A percentile compares a stretch with the other conserved stretches of the same genome.
Evolutionary conservation across 768 basidiomycete genomes (phyloP).

Genomic region (Obba rivulosa): DNA sequence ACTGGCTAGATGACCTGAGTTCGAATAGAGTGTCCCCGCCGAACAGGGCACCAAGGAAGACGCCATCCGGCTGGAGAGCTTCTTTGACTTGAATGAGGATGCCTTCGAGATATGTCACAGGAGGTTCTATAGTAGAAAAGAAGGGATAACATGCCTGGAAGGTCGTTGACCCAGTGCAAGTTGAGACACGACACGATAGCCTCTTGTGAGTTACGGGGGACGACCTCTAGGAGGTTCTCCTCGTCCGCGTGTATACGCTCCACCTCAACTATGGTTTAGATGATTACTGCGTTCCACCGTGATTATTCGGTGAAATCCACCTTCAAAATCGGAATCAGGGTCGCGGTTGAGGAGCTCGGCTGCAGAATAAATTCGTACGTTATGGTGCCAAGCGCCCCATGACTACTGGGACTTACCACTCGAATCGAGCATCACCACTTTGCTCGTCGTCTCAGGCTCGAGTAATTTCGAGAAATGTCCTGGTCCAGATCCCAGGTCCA

Average conservation of each 20-base stretch:
- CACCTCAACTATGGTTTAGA: conserved; percentile 53
- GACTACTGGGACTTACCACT: conserved; percentile 51
- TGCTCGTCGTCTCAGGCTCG: conserved; percentile 59
- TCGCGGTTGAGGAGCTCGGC: conserved; percentile 73
- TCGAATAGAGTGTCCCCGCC: conserved; percentile 97
- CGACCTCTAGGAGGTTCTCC: conserved; percentile 62
- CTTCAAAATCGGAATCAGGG: conserved; percentile 72
- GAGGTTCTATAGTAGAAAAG: too few species aligned
- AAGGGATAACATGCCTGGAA: conserved; percentile 60
- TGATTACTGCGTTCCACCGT: not conserved
- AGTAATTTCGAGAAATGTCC: conserved; percentile 89
- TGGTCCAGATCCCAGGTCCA: conserved; percentile 88
- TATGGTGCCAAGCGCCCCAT: too few species aligned
- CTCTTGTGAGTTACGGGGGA: conserved; percentile 77
- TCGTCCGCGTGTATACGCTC: conserved; percentile 81
- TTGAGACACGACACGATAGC: conserved; percentile 88
- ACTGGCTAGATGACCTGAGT: conserved; percentile 49
- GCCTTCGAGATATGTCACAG: conserved; percentile 40
- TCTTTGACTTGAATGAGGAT: conserved; percentile 82
- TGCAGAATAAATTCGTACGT: conserved; percentile 24
- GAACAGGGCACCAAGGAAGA: conserved; percentile 91
- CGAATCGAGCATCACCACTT: conserved; percentile 80
- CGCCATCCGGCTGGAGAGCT: conserved; percentile 82
- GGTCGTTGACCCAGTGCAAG: conserved; percentile 96
- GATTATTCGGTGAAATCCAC: conserved; percentile 22